Evolutionary conservation across 495 filamentous ascomycete species (phyloP).

Genomic region (Xylaria grammica): DNA sequence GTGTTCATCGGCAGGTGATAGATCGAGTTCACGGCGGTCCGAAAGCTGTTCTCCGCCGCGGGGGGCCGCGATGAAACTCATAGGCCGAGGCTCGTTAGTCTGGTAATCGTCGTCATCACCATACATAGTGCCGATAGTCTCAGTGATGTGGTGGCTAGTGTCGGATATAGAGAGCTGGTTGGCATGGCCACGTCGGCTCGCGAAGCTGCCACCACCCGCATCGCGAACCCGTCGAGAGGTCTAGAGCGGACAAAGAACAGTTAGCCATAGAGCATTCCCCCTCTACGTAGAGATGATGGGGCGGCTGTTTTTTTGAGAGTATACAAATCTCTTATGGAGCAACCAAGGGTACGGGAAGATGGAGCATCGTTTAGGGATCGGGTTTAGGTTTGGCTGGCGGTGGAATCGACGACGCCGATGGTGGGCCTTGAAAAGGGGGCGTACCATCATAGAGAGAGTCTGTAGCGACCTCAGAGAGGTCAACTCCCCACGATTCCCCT

Average conservation of each 20-base stretch:
- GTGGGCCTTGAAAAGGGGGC: conserved; percentile 21
- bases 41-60: conserved; percentile 44
- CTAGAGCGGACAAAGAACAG: conserved; percentile 36
- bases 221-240: conserved; percentile 62
- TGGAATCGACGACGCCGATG: conserved; percentile 3
- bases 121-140: conserved; percentile 96
- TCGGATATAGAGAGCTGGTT: conserved; percentile 64
- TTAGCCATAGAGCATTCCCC: conserved; percentile 26
- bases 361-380: conserved; percentile 14
- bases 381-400: conserved; percentile 7
- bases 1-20: conserved; percentile 40
- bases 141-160: conserved; percentile 92
- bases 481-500: conserved; percentile 41
- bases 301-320: not conserved
- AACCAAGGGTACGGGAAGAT: conserved; percentile 4
- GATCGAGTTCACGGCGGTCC: conserved; percentile 27
- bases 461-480: conserved; percentile 45
- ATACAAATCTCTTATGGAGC: not conserved
- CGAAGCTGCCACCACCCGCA: conserved; percentile 56
- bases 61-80: conserved; percentile 53
- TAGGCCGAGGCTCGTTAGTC: conserved; percentile 47
- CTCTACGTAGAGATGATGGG: not conserved
- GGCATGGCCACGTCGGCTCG: conserved; percentile 60
- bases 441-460: conserved; percentile 44
- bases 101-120: conserved; percentile 73